Base-by-base conservation (phyloP, 2,329 filamentous ascomycete species). In the Bertia moriformis region DNA sequence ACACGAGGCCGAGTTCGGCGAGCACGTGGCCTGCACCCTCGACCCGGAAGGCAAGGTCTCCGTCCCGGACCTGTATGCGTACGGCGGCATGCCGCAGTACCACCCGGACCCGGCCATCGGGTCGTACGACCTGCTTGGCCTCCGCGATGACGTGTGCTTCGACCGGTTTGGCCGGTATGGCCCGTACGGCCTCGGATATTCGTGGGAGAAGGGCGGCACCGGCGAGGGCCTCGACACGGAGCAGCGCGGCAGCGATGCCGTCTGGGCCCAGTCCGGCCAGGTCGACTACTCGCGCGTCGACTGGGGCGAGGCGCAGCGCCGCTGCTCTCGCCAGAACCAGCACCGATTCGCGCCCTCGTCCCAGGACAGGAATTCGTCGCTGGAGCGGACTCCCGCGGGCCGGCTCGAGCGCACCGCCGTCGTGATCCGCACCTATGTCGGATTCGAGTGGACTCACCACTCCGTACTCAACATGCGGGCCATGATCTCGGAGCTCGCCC, bases 131-230 rank as follows among this genome's bases (percentile, higher is more conserved):
- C 55, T 86, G 36, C 60, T 94, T 3, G 86, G 83, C 0, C 57
- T 93, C 30, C 67, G 78, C 17, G 71, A 86, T 43, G 80, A 91
- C 49, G 65, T 93, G 13, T 94, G 87, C 59, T 93, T 93, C 53
- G 87, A 94, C 51, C 73, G 87, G 4, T 93, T 86, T 52, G 83
- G 85, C 14, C 73, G 87, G 37, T 73, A 89, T 27, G 87, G 85
- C 0, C 81, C 86, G 0, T 94, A 94, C 51, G 87, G 87, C 0
- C 63, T 87, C 30, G 87, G 87, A n/a, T 93, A 93, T 57, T 74
- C 71, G 48, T 68, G 71, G 42, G 71, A 75, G 40, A 71, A 74
- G 45, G 87, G 87, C 13, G 87, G 87, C 17, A 59, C 73, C 0
- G 74, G 72, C 18, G 75, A 87, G 40, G 75, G 75, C n/a, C 66